These are phyloP conservation scores for Hypoxylon sp. DNA, from an alignment of 2,329 filamentous ascomycete genomes.

Conservation along the genomic window DNA sequence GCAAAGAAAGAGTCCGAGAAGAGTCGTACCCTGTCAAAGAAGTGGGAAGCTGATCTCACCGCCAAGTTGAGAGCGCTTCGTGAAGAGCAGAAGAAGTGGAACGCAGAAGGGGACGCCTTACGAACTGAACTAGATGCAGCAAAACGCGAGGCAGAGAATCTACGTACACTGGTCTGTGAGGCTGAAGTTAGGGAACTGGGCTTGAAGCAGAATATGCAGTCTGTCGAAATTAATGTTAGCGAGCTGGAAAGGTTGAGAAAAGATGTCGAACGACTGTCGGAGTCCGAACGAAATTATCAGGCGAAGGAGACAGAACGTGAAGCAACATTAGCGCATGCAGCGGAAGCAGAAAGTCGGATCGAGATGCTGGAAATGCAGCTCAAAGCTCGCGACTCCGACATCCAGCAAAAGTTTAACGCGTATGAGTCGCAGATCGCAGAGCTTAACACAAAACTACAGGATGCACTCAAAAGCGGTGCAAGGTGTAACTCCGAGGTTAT, in stretches of 20 bases:
- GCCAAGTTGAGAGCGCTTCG: conserved; percentile 75
- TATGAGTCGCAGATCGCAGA: conserved; percentile 65
- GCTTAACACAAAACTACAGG: conserved; percentile 63
- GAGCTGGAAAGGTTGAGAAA: conserved; percentile 73
- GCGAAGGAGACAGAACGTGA: conserved; percentile 74
- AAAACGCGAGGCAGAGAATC: conserved; percentile 73
- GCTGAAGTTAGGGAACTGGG: conserved; percentile 78
- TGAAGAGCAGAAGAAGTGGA: conserved; percentile 79
- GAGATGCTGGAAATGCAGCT: conserved; percentile 73
- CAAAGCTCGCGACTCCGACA: conserved; percentile 64
- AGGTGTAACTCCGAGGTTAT: conserved; percentile 52
- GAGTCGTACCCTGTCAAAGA: conserved; percentile 80
- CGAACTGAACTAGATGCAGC: conserved; percentile 71
- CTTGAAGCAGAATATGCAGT: conserved; percentile 74
- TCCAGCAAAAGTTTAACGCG: conserved; percentile 60
- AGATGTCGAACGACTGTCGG: conserved; percentile 73
- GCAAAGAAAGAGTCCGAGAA: conserved; percentile 80
- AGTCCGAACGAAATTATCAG: conserved; percentile 74
- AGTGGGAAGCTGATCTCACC: conserved; percentile 81
- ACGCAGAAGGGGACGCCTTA: conserved; percentile 69
- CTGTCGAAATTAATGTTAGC: conserved; percentile 72
- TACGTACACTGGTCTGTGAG: conserved; percentile 76
- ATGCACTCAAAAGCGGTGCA: conserved; percentile 55
- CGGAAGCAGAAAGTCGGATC: conserved; percentile 71
- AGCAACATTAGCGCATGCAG: conserved; percentile 69